Base-by-base conservation (phyloP, 331 rosid genomes). In the Quercus phellos region DNA sequence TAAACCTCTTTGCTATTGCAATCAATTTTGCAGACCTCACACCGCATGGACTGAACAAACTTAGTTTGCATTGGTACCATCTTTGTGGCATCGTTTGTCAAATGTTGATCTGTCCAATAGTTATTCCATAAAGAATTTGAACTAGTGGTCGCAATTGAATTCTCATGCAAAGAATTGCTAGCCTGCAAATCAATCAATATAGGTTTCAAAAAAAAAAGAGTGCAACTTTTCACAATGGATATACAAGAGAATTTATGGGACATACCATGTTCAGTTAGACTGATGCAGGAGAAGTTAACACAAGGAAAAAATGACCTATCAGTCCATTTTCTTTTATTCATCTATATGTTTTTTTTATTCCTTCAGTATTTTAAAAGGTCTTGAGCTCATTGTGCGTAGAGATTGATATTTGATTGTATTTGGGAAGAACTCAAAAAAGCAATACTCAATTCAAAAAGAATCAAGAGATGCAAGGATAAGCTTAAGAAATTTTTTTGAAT, bases 121-220 rank as follows among this genome's bases (percentile, higher is more conserved):
- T 42, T 83, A 60, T 81, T 79, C 81, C 88, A 79, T 2, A 51
- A 53, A 70, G 76, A 72, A 85, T 74, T 78, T 17, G 85, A 80
- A 79, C 79, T 83, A 66, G 89, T 18, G 26, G 89, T 55, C 70
- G 51, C 68, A 11, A 74, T 38, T 35, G 74, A 83, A 78, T 82
- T 79, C 81, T 83, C 90, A 34, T 38, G 35, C 74, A 77, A 68
- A 35, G 90, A 61, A 12, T 75, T 77, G 77, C 74, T 51, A 70
- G 83, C 86, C 97, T 90, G 84, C 77, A 77, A 71, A 81, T 67
- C 69, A 68, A 38, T 82, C 69, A 19, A 72, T 34, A 77, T 35
- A 5, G 34, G 51, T 61, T 61, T 76, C 81, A 80, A 60, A 64
- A 71, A 38, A 29, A 70, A 74, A 13, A n/a, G 22, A 16, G 42